Evolutionary conservation across 1,139 yeast genomes (phyloP).

Genomic region (Candida frijolesensis): DNA sequence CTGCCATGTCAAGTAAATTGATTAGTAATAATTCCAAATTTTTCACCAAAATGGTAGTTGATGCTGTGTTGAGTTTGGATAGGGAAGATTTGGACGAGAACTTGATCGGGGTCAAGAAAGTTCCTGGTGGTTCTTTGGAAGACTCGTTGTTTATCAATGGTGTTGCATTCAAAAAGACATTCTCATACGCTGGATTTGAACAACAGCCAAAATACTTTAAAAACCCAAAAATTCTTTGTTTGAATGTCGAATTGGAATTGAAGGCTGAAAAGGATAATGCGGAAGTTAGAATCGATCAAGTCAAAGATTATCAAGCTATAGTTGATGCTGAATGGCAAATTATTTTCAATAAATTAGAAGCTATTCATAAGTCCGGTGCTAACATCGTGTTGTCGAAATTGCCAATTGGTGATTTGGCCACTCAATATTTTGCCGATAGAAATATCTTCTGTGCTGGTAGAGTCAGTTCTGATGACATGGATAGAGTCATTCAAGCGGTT

Average conservation of each 20-base stretch:
- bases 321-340: constrained; percentile 99
- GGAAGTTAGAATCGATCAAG: constrained; percentile 96
- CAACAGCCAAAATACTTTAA: constrained; percentile 90
- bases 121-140: constrained; percentile 96
- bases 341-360: constrained; percentile 81
- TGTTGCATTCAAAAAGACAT: constrained; percentile 96
- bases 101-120: constrained; percentile 91
- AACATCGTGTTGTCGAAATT: constrained; percentile 89
- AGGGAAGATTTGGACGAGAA: constrained; percentile 84
- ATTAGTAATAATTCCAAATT: constrained; percentile 84
- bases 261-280: constrained; percentile 99
- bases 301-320: constrained; percentile 89
- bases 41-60: constrained; percentile 95
- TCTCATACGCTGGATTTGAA: constrained; percentile 96
- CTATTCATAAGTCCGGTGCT: constrained; percentile 84
- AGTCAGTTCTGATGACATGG: constrained; percentile 86
- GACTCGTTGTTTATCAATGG: constrained; percentile 89
- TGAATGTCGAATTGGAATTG: constrained; percentile 92
- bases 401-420: constrained; percentile 98
- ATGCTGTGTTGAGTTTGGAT: constrained; percentile 87
- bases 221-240: constrained; percentile 79
- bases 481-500: constrained; percentile 89
- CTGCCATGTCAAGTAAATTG: constrained; percentile 96
- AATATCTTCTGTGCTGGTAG: constrained; percentile 97
- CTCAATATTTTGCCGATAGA: constrained; percentile 97